phyloP scores from a whole-genome alignment of 495 filamentous ascomycete genomes.

The Annulohypoxylon maeteangense region DNA sequence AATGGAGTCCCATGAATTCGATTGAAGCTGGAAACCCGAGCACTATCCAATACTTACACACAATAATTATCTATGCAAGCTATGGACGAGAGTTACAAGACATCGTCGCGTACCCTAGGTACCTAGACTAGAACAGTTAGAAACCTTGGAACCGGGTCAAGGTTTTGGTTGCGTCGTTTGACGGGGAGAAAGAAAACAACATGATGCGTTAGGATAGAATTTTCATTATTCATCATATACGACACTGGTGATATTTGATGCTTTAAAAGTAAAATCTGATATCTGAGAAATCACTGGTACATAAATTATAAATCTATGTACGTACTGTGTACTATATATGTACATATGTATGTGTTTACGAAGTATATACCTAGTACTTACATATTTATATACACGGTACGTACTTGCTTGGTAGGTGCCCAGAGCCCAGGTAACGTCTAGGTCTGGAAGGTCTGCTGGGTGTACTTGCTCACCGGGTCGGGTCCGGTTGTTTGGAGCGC shows the following conservation, averaged over 20 bases:
- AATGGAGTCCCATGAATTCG: background rate
- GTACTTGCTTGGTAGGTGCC: background rate
- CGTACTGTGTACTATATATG: background rate
- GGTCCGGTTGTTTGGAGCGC: slow-evolving; percentile 12
- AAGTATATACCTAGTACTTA: background rate
- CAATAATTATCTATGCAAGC: no score
- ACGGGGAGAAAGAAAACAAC: background rate
- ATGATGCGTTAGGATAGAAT: slow-evolving; percentile 10
- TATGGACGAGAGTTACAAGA: background rate
- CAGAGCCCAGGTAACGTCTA: background rate
- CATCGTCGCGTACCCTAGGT: background rate
- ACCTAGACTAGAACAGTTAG: background rate
- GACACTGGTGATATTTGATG: slow-evolving; percentile 6
- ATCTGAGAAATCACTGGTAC: slow-evolving; percentile 31
- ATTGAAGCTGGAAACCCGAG: background rate
- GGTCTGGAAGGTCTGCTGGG: background rate
- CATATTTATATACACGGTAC: slow-evolving; percentile 9
- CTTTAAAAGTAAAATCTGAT: slow-evolving; percentile 22
- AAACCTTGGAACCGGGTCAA: background rate
- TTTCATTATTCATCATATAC: slow-evolving; percentile 18
- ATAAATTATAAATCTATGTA: slow-evolving; percentile 2
- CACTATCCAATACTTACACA: background rate
- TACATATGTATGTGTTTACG: background rate
- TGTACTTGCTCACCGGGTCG: slow-evolving; percentile 9
- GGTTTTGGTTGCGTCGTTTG: background rate